phyloP scores from a whole-genome alignment of 306 rosid species.

The Coriaria nepalensis region DNA sequence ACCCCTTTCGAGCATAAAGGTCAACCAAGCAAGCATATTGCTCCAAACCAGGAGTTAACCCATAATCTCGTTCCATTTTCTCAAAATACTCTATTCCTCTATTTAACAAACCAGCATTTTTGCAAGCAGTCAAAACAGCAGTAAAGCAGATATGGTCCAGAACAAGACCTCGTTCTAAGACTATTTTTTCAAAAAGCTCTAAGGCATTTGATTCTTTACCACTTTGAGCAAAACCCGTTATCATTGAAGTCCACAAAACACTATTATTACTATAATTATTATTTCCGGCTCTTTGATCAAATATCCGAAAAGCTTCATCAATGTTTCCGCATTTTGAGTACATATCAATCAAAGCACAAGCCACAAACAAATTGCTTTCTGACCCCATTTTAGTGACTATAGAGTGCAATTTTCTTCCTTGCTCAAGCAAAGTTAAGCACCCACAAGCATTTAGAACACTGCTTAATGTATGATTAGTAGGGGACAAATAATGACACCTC shows the following conservation, averaged over 20 bases:
- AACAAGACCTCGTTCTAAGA: slow-evolving; percentile 22
- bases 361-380: slow-evolving; percentile 39
- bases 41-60: slow-evolving; percentile 34
- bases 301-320: slow-evolving; percentile 32
- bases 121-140: slow-evolving; percentile 53
- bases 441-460: slow-evolving; percentile 49
- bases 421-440: slow-evolving; percentile 31
- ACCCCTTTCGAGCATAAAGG: slow-evolving; percentile 53
- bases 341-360: slow-evolving; percentile 55
- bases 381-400: slow-evolving; percentile 46
- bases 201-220: slow-evolving; percentile 48
- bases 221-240: slow-evolving; percentile 50
- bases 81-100: slow-evolving; percentile 40
- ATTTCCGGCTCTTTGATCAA: slow-evolving; percentile 27
- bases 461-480: slow-evolving; percentile 41
- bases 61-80: slow-evolving; percentile 28
- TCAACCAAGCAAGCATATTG: slow-evolving; percentile 58
- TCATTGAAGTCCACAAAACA: slow-evolving; percentile 50
- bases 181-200: slow-evolving; percentile 38
- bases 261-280: too few species aligned
- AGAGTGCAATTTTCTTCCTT: slow-evolving; percentile 48
- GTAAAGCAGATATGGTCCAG: slow-evolving; percentile 46
- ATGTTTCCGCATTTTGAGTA: slow-evolving; percentile 52
- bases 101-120: slow-evolving; percentile 43
- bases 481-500: slow-evolving; percentile 26